phyloP scores from a whole-genome alignment of 441 rosid genomes.

The Erodium texanum region DNA sequence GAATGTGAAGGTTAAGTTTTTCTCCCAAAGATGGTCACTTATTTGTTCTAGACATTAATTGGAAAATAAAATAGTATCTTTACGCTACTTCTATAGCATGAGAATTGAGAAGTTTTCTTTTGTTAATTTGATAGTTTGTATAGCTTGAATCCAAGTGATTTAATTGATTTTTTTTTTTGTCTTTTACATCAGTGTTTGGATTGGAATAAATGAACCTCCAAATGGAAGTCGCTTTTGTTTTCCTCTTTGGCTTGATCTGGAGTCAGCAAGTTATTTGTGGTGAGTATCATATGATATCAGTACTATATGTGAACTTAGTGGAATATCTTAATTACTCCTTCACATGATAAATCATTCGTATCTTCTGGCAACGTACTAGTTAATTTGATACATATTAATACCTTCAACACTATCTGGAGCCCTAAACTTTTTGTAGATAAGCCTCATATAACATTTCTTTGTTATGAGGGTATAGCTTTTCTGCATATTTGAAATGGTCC shows the following conservation, averaged over 20 bases:
- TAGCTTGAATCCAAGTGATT: slow-evolving; percentile 2
- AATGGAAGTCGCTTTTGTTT: slow-evolving; percentile 30
- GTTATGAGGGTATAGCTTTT: slow-evolving; percentile 3
- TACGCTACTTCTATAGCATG: slow-evolving; percentile 5
- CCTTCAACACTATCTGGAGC: not conserved
- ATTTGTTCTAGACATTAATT: not conserved
- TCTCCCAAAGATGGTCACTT: not conserved
- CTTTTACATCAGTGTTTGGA: slow-evolving; percentile 21
- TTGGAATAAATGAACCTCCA: slow-evolving; percentile 44
- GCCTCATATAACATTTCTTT: not conserved
- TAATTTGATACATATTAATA: not conserved
- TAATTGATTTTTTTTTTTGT: slow-evolving; percentile 17
- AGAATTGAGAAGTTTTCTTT: not conserved
- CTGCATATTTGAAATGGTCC: slow-evolving; percentile 3
- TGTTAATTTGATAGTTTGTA: slow-evolving; percentile 7
- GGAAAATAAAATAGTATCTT: not conserved
- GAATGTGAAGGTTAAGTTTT: not conserved
- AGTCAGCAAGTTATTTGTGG: slow-evolving; percentile 53
- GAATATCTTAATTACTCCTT: not conserved
- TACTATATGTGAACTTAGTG: slow-evolving; percentile 1
- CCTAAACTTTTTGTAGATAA: not conserved
- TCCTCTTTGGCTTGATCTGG: slow-evolving; percentile 37
- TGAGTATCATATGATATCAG: slow-evolving; percentile 28
- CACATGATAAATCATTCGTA: not conserved
- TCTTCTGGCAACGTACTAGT: not conserved